Evolutionary conservation across 495 filamentous ascomycete genomes (phyloP).

Genomic region (Penicillium alfredii): DNA sequence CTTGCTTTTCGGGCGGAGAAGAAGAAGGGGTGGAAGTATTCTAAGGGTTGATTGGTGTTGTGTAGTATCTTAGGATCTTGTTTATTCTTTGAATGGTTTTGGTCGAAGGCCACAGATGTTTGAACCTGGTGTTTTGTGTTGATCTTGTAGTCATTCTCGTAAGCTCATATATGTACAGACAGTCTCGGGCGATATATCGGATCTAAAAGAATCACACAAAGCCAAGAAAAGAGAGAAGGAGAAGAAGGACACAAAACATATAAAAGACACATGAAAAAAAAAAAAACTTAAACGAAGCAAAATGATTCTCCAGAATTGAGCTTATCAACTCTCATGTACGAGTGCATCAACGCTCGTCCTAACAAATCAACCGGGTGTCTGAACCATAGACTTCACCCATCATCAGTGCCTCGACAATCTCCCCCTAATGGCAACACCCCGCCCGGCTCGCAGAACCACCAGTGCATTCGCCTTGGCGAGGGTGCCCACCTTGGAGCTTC

Average conservation of each 20-base stretch:
- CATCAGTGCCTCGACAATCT: constrained; percentile 54
- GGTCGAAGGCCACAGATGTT: no score
- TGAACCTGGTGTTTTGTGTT: no score
- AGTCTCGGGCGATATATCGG: no score
- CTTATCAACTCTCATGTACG: no score
- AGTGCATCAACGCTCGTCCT: no score
- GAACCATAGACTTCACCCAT: constrained; percentile 44
- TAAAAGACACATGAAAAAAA: constrained; percentile 3
- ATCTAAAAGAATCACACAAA: no score
- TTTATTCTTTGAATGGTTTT: not conserved
- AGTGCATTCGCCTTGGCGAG: constrained; percentile 82
- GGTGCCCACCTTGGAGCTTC: constrained; percentile 85
- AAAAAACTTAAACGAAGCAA: constrained; percentile 3
- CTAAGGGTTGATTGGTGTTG: constrained; percentile 20
- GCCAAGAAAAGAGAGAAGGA: not conserved
- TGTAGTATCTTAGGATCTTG: not conserved
- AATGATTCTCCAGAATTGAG: no score
- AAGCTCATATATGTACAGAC: constrained; percentile 13
- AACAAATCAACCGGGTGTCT: constrained; percentile 24
- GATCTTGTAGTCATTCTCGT: constrained; percentile 7
- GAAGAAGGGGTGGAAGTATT: constrained; percentile 46
- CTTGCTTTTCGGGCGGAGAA: constrained; percentile 70
- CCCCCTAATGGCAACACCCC: constrained; percentile 44
- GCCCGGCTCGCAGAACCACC: constrained; percentile 62
- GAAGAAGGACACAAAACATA: constrained; percentile 7